phyloP scores from a whole-genome alignment of 495 filamentous ascomycete species.

The Penicillium mononematosum region DNA sequence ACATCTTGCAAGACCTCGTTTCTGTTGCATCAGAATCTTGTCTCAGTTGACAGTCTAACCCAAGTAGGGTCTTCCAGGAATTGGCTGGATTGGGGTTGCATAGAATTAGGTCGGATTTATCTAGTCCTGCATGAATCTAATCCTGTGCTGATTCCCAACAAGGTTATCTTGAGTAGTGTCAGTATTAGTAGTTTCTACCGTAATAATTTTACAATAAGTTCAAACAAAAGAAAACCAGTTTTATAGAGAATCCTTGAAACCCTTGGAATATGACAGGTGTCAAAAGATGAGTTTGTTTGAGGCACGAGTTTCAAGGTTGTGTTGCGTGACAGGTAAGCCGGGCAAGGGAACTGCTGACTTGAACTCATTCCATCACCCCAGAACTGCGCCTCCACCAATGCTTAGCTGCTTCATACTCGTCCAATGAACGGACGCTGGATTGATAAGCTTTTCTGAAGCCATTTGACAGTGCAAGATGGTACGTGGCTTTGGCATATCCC shows the following conservation, averaged over 20 bases:
- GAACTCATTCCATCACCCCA: background rate
- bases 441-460: slow-evolving; percentile 2
- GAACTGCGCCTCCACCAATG: slow-evolving; percentile 15
- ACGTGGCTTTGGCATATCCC: slow-evolving; percentile 12
- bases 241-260: background rate
- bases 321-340: background rate
- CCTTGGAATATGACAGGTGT: background rate
- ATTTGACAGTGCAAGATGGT: slow-evolving; percentile 19
- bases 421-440: background rate
- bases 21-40: background rate
- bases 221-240: background rate
- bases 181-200: background rate
- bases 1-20: background rate
- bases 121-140: background rate
- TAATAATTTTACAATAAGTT: background rate
- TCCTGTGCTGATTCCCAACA: background rate
- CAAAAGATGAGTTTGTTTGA: background rate
- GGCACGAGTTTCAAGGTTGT: background rate
- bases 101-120: background rate
- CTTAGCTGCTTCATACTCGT: slow-evolving; percentile 6
- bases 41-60: background rate
- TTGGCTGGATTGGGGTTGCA: background rate
- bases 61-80: slow-evolving; percentile 1
- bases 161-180: background rate
- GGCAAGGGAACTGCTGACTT: background rate